Evolutionary conservation across 2,329 filamentous ascomycete genomes (phyloP).

Genomic region (Cercospora berteroae): DNA sequence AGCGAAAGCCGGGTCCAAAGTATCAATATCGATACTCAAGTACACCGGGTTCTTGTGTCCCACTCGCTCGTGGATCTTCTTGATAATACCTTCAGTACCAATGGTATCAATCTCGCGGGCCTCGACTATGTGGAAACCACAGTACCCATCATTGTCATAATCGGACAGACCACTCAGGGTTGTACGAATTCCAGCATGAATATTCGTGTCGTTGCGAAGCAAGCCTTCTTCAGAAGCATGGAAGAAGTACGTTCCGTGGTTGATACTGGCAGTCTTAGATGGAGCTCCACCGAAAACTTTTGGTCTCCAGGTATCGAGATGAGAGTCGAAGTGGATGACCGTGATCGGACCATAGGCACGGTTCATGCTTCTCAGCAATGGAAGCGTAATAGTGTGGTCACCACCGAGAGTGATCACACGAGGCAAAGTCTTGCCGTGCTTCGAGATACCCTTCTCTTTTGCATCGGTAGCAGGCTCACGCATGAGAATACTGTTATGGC

Average conservation of each 20-base stretch:
- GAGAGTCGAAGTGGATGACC: constrained; percentile 63
- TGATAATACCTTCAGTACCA: constrained; percentile 68
- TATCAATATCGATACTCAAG: constrained; percentile 82
- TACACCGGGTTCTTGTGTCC: constrained; percentile 68
- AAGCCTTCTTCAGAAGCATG: constrained; percentile 76
- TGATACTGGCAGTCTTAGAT: constrained; percentile 71
- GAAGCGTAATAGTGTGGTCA: constrained; percentile 62
- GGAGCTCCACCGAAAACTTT: constrained; percentile 85
- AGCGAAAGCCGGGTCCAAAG: constrained; percentile 78
- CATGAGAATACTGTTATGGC: constrained; percentile 72
- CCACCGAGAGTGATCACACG: constrained; percentile 72
- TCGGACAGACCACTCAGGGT: constrained; percentile 75
- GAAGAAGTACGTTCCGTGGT: constrained; percentile 85
- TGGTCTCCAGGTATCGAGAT: constrained; percentile 66
- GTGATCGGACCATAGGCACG: constrained; percentile 53
- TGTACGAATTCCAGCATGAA: constrained; percentile 83
- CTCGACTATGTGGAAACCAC: constrained; percentile 79
- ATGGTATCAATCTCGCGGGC: constrained; percentile 69
- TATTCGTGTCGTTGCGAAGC: constrained; percentile 77
- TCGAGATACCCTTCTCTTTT: constrained; percentile 64
- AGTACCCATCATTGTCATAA: constrained; percentile 83
- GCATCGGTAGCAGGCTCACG: constrained; percentile 69
- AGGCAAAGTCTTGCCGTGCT: constrained; percentile 72
- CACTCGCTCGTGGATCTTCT: constrained; percentile 72
- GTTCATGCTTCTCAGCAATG: constrained; percentile 57